Evolutionary conservation across 2,329 filamentous ascomycete genomes (phyloP), one percentile per base, ranked within the genome.

Genomic region (Xylaria sp.): DNA sequence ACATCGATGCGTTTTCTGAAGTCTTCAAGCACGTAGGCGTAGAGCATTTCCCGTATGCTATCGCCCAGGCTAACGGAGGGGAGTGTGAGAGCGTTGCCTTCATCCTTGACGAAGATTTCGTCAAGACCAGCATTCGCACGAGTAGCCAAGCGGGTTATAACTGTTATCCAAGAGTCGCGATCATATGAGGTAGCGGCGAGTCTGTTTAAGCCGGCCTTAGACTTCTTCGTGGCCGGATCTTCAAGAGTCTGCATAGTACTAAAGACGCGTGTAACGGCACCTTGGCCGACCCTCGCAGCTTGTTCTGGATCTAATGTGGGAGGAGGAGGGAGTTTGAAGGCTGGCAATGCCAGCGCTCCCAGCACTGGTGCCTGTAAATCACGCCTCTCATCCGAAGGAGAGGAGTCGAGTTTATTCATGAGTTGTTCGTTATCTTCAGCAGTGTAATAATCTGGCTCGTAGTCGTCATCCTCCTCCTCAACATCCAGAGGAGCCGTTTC

Each of bases 1-100:
- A 96, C 88, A 73, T 97, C 94, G 70, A 98, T 94, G 50, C 96
- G 90, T 70, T 87, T 90, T 63, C 95, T 90, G 81, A 97, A 99
- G 77, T 98, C 95, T 71, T 97, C 93, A 70, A 98, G 87, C 56
- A 98, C 87, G 78, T 97, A 97, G 62, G 88, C 86, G 80, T 94
- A 96, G 1, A 99, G 83, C 8, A 89, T 86, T 73, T 97, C 91
- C 60, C 96, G 89, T 72, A 98, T 93, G 6, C 86, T 86, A 75
- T 92, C 87, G 73, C 86, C 86, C 30, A 94, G 86, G 36, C 71
- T 61, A 67, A 70, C 41, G 36, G 68, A 59, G 67, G 72, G 66
- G 62, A 77, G 67, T 70, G 77, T 25, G 58, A 67, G 46, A 76
- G 80, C n/a, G 68, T 69, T 81, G 43, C 84, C 83, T 73, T 93